A percentile compares a stretch with the other conserved stretches of the same genome.
Evolutionary conservation across 1,284 basidiomycete genomes (phyloP).

Genomic region (Austroboletus novae-zelandiae): DNA sequence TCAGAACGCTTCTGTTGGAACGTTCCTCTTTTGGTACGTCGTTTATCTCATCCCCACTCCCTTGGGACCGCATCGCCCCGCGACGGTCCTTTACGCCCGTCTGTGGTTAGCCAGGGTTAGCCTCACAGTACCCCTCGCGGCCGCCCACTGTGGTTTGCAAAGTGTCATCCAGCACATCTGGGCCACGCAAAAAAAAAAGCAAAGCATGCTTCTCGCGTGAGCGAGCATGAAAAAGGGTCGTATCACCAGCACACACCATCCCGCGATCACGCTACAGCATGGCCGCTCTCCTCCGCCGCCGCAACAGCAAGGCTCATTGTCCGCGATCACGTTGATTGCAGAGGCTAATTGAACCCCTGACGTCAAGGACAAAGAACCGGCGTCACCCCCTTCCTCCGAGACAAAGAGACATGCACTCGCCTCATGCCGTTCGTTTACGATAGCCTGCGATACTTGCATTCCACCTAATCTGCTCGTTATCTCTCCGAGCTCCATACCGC

Average conservation of each 20-base stretch:
- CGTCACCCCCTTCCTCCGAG: constrained; percentile 13
- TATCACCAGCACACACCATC: neutral
- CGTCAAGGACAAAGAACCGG: constrained; percentile 8
- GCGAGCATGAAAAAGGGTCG: neutral
- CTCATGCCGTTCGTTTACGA: constrained; percentile 24
- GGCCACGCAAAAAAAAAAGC: constrained; percentile 5
- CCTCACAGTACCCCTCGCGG: too few relatives aligned
- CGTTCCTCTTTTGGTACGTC: constrained; percentile 14
- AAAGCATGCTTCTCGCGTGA: neutral
- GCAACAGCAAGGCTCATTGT: constrained; percentile 11
- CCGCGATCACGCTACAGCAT: constrained; percentile 18
- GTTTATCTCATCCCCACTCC: constrained; percentile 16
- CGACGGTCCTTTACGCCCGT: neutral
- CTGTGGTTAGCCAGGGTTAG: too few relatives aligned
- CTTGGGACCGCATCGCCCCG: constrained; percentile 4
- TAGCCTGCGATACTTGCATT: constrained; percentile 1
- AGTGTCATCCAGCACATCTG: neutral
- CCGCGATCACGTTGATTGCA: constrained; percentile 16
- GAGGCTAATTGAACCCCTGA: constrained; percentile 22
- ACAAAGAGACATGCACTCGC: constrained; percentile 21
- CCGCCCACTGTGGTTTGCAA: neutral
- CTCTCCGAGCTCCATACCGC: constrained; percentile 19
- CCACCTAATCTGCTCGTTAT: constrained; percentile 4
- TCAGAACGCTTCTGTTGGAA: constrained; percentile 33
- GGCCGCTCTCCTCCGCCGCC: constrained; percentile 1